A percentile compares a stretch with the other conserved stretches of the same genome.
phyloP scores from a whole-genome alignment of 83 land plant species.

The Thuja plicata region DNA sequence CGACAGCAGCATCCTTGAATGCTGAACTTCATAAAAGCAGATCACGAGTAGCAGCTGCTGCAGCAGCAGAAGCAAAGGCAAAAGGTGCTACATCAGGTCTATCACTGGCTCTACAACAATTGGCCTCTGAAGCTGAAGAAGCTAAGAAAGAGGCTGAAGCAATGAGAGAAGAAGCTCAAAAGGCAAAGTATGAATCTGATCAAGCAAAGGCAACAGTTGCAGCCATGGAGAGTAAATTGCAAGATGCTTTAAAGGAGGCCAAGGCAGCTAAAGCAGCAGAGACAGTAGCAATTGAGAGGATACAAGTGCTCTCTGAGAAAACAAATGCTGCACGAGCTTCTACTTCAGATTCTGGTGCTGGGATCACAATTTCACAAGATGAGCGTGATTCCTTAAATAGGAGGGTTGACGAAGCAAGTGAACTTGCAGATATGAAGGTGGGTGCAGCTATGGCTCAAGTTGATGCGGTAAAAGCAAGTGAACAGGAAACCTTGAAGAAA shows the following conservation, averaged over 20 bases:
- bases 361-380: constrained; percentile 65
- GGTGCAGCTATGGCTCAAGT: constrained; percentile 85
- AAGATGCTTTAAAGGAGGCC: constrained; percentile 51
- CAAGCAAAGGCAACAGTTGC: constrained; percentile 36
- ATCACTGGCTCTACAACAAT: constrained; percentile 43
- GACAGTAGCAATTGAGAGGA: constrained; percentile 47
- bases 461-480: constrained; percentile 87
- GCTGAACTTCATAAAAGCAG: constrained; percentile 53
- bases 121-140: constrained; percentile 39
- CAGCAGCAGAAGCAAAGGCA: constrained; percentile 40
- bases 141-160: constrained; percentile 57
- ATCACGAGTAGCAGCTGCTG: constrained; percentile 55
- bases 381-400: constrained; percentile 66
- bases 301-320: constrained; percentile 53
- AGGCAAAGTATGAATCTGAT: constrained; percentile 55
- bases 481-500: constrained; percentile 66
- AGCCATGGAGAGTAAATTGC: constrained; percentile 50
- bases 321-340: constrained; percentile 47
- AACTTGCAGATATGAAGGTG: constrained; percentile 74
- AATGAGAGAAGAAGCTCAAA: constrained; percentile 53
- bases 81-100: constrained; percentile 50
- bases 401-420: constrained; percentile 70
- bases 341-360: constrained; percentile 48
- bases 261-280: constrained; percentile 85
- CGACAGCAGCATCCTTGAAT: constrained; percentile 58